phyloP scores from a whole-genome alignment of 176 grass and related monocot genomes.

The Musa itinerans region DNA sequence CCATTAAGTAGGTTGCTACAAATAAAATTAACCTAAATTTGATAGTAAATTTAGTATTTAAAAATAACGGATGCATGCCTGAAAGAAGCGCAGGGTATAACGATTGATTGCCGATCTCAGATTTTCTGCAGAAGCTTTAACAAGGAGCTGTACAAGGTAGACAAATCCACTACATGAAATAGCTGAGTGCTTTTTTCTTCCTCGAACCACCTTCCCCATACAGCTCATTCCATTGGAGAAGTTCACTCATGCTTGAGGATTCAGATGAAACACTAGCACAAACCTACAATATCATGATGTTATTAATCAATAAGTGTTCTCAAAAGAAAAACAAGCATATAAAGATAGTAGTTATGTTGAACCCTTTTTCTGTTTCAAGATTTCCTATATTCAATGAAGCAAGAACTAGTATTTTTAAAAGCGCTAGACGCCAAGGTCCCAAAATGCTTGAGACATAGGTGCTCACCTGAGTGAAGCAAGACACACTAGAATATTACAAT shows the following conservation, averaged over 20 bases:
- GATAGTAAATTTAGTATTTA: constrained; percentile 1
- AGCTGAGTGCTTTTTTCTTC: constrained; percentile 91
- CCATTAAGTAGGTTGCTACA: background rate
- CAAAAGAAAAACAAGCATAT: background rate
- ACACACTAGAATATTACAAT: too few species aligned
- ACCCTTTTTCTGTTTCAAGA: too few species aligned
- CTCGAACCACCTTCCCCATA: constrained; percentile 95
- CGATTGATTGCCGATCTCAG: background rate
- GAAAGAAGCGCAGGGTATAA: constrained; percentile 2
- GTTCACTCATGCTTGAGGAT: constrained; percentile 83
- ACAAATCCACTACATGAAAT: constrained; percentile 71
- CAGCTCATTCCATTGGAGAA: constrained; percentile 81
- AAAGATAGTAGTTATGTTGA: background rate
- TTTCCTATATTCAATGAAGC: too few species aligned
- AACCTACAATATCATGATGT: constrained; percentile 33
- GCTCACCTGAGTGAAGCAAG: too few species aligned
- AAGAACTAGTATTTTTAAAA: too few species aligned
- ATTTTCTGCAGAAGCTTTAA: background rate
- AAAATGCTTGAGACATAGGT: too few species aligned
- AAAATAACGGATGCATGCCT: background rate
- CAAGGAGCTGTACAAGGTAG: constrained; percentile 9
- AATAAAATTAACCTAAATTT: background rate
- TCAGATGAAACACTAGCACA: constrained; percentile 93
- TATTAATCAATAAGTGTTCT: background rate
- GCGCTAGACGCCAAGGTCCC: too few species aligned